A percentile compares a stretch with the other conserved stretches of the same genome.
phyloP scores from a whole-genome alignment of 805 yeast genomes.

The Metschnikowia sp. region DNA sequence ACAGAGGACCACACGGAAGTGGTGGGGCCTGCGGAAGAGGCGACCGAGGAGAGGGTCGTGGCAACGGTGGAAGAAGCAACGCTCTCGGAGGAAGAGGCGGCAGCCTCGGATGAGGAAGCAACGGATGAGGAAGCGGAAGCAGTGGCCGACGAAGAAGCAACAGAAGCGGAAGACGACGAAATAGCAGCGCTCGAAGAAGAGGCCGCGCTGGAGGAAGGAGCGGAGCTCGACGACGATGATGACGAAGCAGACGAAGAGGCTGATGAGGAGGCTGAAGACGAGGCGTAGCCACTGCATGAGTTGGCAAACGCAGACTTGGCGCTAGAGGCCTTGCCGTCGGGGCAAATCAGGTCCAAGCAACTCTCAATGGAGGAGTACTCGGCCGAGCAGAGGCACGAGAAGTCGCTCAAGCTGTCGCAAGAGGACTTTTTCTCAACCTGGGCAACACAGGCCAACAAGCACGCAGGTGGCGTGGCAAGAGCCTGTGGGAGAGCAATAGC shows the following conservation, averaged over 20 bases:
- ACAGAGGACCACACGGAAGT: background rate
- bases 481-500: slow-evolving; percentile 43
- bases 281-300: slow-evolving; percentile 47
- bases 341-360: slow-evolving; percentile 71
- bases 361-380: slow-evolving; percentile 50
- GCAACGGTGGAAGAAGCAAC: slow-evolving; percentile 18
- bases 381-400: slow-evolving; percentile 64
- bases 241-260: slow-evolving; percentile 5
- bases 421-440: slow-evolving; percentile 56
- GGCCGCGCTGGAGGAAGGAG: slow-evolving; percentile 19
- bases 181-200: slow-evolving; percentile 21
- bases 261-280: slow-evolving; percentile 21
- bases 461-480: slow-evolving; percentile 84
- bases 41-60: slow-evolving; percentile 11
- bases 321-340: slow-evolving; percentile 51
- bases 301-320: slow-evolving; percentile 60
- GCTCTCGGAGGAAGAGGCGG: slow-evolving; percentile 15
- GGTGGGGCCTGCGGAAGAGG: slow-evolving; percentile 1
- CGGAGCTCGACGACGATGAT: slow-evolving; percentile 15
- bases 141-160: slow-evolving; percentile 9
- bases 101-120: slow-evolving; percentile 18
- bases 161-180: slow-evolving; percentile 9
- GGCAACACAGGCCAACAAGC: slow-evolving; percentile 84
- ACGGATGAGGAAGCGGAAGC: slow-evolving; percentile 13
- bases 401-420: slow-evolving; percentile 60